Base-by-base conservation (phyloP, 352 stramenopile species). In the Phytophthora sansomeana region DNA sequence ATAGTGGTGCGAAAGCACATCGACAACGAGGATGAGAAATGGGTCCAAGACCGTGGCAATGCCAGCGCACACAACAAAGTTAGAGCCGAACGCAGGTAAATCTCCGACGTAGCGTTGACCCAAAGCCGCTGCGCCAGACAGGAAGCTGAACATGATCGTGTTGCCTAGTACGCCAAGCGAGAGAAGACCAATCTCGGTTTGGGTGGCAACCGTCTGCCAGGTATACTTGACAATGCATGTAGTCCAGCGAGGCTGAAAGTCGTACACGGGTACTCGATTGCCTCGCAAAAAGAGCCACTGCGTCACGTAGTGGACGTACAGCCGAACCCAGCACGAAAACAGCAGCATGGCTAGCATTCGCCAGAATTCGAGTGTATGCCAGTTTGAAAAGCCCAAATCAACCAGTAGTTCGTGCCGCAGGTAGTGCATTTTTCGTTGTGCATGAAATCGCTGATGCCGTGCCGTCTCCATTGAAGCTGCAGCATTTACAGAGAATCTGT, bases 161-260 rank as follows among this genome's bases (percentile, higher is more conserved):
- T 92, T 92, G 13, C 74, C 75, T 0, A 93, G 53, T 11, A 82
- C 72, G 6, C 80, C 85, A 6, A 92, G 33, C 4, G 69, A 66
- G n/a, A 97, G 75, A 14, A 93, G 65, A 6, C 75, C 85, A 24
- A 97, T 78, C 64, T 97, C 90, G 6, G 63, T 78, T 7, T 69
- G 51, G 1, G 80, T 91, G 10, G 85, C 65, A 3, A 96, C 72
- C 2, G 83, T 83, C 7, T 74, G 67, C 72, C 75, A 84, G 19
- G 85, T 91, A 81, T 97, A 98, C 62, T 97, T 97, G 65, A 97
- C 74, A 19, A 90, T 55, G 35, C 91, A 86, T n/a, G 77, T 87
- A 4, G 75, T 79, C 67, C 83, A 82, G 16, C 75, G 68, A 28
- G 85, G 83, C 43, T 76, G 62, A 39, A 96, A 91, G 39, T 87